Percentiles rank a stretch among this genome's conserved stretches.
Conservation (phyloP, 1,284 basidiomycete genomes). For the Phylloporus sp. region DNA sequence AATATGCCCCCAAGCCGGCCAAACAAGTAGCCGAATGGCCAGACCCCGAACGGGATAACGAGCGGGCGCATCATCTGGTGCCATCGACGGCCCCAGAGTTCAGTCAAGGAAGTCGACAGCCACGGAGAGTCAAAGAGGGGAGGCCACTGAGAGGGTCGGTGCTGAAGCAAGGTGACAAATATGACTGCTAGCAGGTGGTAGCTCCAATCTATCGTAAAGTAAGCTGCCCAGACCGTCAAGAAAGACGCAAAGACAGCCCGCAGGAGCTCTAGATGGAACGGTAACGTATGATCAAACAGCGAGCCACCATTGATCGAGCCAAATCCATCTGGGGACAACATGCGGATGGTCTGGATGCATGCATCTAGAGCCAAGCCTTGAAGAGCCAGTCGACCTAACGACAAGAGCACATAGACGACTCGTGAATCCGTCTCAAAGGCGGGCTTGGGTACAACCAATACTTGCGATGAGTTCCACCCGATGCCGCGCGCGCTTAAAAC, state of each 20-base stretch:
- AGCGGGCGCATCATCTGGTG: conserved; percentile 45
- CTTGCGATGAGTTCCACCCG: conserved; percentile 24
- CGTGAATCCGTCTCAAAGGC: not conserved
- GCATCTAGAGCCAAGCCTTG: conserved; percentile 12
- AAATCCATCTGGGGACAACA: not conserved
- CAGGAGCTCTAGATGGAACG: conserved; percentile 44
- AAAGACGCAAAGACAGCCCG: conserved; percentile 46
- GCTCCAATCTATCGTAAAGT: conserved; percentile 46
- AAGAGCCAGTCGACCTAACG: conserved; percentile 1
- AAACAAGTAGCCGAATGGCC: conserved; percentile 37
- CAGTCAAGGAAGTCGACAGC: conserved; percentile 42
- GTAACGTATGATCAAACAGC: conserved; percentile 51
- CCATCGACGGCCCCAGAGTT: conserved; percentile 51
- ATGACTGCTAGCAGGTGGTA: conserved; percentile 49
- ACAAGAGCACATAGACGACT: not conserved
- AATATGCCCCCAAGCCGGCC: conserved; percentile 52
- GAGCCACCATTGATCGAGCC: conserved; percentile 35
- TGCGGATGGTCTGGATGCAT: not conserved
- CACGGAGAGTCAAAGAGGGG: conserved; percentile 45
- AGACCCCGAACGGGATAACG: no score
- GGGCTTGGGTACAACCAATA: conserved; percentile 13
- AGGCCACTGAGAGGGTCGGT: conserved; percentile 44
- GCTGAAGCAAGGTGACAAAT: conserved; percentile 42
- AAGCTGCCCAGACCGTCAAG: conserved; percentile 47
- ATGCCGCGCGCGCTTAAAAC: conserved; percentile 11